Evolutionary conservation across 2,329 filamentous ascomycete genomes (phyloP).

Genomic region (Trichoderma sp.): DNA sequence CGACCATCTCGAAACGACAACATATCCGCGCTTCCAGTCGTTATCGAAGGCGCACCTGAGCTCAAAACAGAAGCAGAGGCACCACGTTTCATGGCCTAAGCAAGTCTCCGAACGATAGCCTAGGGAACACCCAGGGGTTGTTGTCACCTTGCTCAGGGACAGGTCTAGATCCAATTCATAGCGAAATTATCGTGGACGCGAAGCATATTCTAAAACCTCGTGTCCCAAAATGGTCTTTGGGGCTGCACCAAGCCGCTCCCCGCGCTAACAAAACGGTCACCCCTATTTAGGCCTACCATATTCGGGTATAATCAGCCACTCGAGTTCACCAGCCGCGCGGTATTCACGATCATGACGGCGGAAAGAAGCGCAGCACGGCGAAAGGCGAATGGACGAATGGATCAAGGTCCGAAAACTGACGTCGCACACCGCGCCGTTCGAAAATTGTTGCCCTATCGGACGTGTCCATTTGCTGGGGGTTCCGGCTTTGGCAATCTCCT

Average conservation of each 20-base stretch:
- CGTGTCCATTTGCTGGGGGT: neutral
- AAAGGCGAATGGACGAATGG: neutral
- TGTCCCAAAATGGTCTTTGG: constrained; percentile 39
- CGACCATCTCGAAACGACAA: constrained; percentile 13
- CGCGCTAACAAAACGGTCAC: constrained; percentile 9
- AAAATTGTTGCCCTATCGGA: constrained; percentile 7
- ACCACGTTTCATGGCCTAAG: constrained; percentile 26
- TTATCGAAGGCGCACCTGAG: neutral
- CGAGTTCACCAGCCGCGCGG: constrained; percentile 13
- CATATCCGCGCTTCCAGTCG: constrained; percentile 2
- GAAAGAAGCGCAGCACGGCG: neutral
- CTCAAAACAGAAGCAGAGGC: neutral
- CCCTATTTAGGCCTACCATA: constrained; percentile 16
- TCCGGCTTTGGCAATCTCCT: neutral
- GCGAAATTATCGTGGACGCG: constrained; percentile 24
- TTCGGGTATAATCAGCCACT: constrained; percentile 2
- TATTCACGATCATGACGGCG: neutral
- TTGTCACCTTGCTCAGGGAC: constrained; percentile 16
- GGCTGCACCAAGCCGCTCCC: constrained; percentile 20
- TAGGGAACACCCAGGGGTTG: constrained; percentile 1
- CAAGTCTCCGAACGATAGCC: constrained; percentile 1
- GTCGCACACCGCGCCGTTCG: neutral
- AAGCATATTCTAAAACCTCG: constrained; percentile 34
- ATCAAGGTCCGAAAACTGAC: too few relatives aligned
- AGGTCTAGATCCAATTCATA: constrained; percentile 26